A percentile compares a stretch with the other conserved stretches of the same genome.
phyloP scores from a whole-genome alignment of 2,329 filamentous ascomycete species.

The Colletotrichum cordylinicola region DNA sequence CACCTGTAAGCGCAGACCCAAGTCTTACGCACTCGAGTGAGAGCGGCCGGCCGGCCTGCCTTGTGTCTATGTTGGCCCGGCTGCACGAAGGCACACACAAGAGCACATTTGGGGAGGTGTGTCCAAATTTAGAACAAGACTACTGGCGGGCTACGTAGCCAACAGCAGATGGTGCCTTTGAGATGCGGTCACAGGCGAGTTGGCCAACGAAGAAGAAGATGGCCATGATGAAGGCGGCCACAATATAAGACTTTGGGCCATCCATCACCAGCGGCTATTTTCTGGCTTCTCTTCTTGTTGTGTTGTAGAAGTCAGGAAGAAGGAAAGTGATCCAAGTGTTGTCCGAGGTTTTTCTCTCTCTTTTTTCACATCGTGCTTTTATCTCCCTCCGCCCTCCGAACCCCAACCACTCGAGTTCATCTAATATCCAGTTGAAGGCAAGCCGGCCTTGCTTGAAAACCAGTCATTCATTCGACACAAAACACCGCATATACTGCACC shows the following conservation, averaged over 20 bases:
- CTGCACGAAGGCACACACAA: not conserved
- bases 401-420: constrained; percentile 19
- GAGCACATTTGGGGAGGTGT: not conserved
- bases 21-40: constrained; percentile 17
- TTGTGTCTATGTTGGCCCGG: constrained; percentile 13
- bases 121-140: constrained; percentile 24
- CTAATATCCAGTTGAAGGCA: constrained; percentile 51
- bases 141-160: constrained; percentile 16
- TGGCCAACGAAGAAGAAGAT: constrained; percentile 8
- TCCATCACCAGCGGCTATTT: constrained; percentile 43
- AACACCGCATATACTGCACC: not conserved
- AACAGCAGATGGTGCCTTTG: constrained; percentile 15
- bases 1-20: constrained; percentile 49
- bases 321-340: constrained; percentile 55
- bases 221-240: constrained; percentile 51
- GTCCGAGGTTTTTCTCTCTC: constrained; percentile 48
- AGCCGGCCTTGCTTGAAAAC: constrained; percentile 65
- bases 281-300: constrained; percentile 46
- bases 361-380: constrained; percentile 41
- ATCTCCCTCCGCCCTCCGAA: constrained; percentile 37
- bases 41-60: constrained; percentile 17
- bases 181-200: constrained; percentile 15
- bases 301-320: constrained; percentile 47
- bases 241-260: constrained; percentile 64
- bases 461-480: constrained; percentile 49